These are phyloP conservation scores for Talaromyces piceae DNA, from an alignment of 2,329 filamentous ascomycete genomes.

Conservation along the genomic window DNA sequence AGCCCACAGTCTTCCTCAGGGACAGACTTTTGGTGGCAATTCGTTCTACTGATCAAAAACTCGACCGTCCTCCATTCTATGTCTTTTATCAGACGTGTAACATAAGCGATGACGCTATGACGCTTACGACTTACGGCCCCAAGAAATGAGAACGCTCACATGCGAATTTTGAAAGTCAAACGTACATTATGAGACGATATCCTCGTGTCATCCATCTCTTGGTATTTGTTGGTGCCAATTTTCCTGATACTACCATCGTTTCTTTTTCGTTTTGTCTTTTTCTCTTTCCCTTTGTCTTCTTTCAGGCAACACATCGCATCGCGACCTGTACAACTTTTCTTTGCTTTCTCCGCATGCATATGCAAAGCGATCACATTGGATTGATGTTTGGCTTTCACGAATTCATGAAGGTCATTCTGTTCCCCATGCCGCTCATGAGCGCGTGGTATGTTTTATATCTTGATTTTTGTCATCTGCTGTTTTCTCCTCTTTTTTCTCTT, in stretches of 20 bases:
- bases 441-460: constrained; percentile 5
- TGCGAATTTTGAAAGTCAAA: constrained; percentile 9
- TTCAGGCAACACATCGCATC: constrained; percentile 9
- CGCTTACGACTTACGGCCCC: constrained; percentile 21
- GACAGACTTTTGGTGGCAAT: constrained; percentile 20
- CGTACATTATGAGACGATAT: constrained; percentile 7
- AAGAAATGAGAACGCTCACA: constrained; percentile 9
- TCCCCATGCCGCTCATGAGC: constrained; percentile 6
- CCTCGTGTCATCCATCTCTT: constrained; percentile 3
- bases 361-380: constrained; percentile 2
- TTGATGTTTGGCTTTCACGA: not conserved
- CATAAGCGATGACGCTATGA: constrained; percentile 33
- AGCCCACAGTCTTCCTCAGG: constrained; percentile 21
- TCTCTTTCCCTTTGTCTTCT: constrained; percentile 3
- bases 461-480: not conserved
- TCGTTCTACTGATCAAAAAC: constrained; percentile 24
- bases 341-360: constrained; percentile 13
- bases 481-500: not conserved
- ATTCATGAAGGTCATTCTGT: not conserved
- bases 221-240: constrained; percentile 8
- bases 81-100: constrained; percentile 25
- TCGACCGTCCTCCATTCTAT: constrained; percentile 6
- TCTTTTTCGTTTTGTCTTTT: too few relatives aligned
- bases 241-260: constrained; percentile 4
- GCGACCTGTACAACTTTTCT: constrained; percentile 15